Evolutionary conservation across 148 eudicot genomes (phyloP).

Genomic region (Drosera capensis): DNA sequence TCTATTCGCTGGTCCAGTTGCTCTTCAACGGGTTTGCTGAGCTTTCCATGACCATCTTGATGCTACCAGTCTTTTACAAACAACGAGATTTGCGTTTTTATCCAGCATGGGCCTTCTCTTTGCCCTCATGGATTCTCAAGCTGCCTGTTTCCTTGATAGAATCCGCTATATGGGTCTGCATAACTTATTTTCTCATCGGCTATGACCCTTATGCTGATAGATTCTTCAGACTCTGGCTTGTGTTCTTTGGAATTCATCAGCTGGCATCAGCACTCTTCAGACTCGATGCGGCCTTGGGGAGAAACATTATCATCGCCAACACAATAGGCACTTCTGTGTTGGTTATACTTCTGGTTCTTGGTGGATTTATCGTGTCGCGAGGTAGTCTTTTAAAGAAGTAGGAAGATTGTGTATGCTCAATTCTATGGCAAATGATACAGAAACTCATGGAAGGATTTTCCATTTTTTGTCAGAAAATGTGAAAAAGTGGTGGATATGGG

Average conservation of each 20-base stretch:
- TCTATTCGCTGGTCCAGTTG: slow-evolving; percentile 31
- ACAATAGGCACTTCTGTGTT: slow-evolving; percentile 66
- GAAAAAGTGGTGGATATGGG: slow-evolving; percentile 89
- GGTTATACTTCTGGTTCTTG: slow-evolving; percentile 45
- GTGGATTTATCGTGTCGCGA: slow-evolving; percentile 67
- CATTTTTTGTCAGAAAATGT: slow-evolving; percentile 25
- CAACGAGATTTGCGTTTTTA: slow-evolving; percentile 69
- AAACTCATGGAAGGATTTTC: slow-evolving; percentile 1
- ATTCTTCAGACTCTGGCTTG: slow-evolving; percentile 44
- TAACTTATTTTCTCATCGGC: slow-evolving; percentile 67
- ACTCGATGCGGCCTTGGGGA: slow-evolving; percentile 53
- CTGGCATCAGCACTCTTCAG: slow-evolving; percentile 67
- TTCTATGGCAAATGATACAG: neutral
- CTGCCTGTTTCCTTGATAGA: slow-evolving; percentile 57
- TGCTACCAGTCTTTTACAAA: slow-evolving; percentile 71
- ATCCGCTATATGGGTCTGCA: slow-evolving; percentile 42
- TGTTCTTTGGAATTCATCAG: slow-evolving; percentile 45
- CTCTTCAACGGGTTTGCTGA: slow-evolving; percentile 77
- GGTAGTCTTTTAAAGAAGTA: slow-evolving; percentile 15
- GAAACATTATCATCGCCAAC: slow-evolving; percentile 64
- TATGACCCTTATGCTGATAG: slow-evolving; percentile 55
- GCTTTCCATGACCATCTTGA: slow-evolving; percentile 46
- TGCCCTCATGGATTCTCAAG: slow-evolving; percentile 66
- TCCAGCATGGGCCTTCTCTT: slow-evolving; percentile 77
- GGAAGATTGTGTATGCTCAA: neutral